phyloP scores from a whole-genome alignment of 2,329 filamentous ascomycete species.

The Cadophora sp. region DNA sequence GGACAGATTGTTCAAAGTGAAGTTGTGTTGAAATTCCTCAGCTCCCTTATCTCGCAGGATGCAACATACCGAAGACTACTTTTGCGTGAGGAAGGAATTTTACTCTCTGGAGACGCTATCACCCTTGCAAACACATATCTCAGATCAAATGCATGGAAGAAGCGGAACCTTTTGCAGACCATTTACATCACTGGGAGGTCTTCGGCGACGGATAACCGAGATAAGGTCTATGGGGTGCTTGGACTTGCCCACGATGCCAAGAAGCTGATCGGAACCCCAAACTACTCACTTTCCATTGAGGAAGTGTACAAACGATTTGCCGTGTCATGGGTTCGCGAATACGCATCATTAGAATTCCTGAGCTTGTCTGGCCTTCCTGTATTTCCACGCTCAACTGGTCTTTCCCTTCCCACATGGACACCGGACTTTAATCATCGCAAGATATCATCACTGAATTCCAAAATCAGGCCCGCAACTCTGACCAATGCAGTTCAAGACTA shows the following conservation, averaged over 20 bases:
- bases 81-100: not conserved
- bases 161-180: not conserved
- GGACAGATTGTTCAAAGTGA: not conserved
- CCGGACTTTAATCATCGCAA: not conserved
- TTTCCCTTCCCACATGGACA: not conserved
- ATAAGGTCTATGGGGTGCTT: not conserved
- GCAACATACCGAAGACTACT: not conserved
- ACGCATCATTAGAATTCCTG: not conserved
- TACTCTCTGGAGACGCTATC: not conserved
- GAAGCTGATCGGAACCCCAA: not conserved
- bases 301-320: not conserved
- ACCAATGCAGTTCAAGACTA: not conserved
- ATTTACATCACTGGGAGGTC: not conserved
- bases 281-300: not conserved
- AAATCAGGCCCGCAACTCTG: not conserved
- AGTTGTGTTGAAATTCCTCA: not conserved
- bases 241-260: not conserved
- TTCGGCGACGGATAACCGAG: not conserved
- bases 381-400: not conserved
- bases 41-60: not conserved
- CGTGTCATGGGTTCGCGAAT: not conserved
- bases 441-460: not conserved
- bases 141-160: not conserved
- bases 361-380: not conserved
- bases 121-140: not conserved